Evolutionary conservation across 2,329 filamentous ascomycete species (phyloP), one percentile per base, ranked within the genome.

Genomic region (Nothophoma quercina): DNA sequence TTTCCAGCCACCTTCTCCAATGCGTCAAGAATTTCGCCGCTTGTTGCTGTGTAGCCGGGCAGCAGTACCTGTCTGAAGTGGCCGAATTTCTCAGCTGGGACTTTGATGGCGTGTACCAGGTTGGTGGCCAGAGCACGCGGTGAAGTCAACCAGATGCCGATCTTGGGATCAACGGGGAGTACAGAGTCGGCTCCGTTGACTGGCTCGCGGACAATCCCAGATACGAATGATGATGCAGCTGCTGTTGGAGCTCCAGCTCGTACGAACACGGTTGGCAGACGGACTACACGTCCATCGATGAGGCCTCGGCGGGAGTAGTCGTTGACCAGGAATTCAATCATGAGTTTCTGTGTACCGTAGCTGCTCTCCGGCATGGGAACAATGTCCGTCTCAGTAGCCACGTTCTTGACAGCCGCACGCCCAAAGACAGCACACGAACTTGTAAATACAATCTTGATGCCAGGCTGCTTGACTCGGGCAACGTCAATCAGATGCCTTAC

Each of bases 381-480:
- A 7, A 80, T 67, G 29, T 72, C 63, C n/a, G 60, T 68, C 51
- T 73, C 71, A 3, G 64, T 72, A 3, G 71, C 70, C 5, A 70
- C 56, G n/a, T 68, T 63, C 25, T 65, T 52, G 1, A 81, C 84
- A 10, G 86, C 75, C 1, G 83, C 83, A 33, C 80, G 80, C 0
- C 85, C 85, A 64, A 84, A 88, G 7, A 88, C 84, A 23, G 85
- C 85, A 56, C 86, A 84, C 30, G 83, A 86, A 34, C 81, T 85
- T 0, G 85, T 79, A 67, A 85, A 88, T 41, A 88, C 77, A 33
- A 87, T 81, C 39, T 84, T 79, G 4, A 83, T 78, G 0, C 83
- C 83, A 0, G 81, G 81, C 41, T 78, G 78, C 22, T 73, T 76
- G 15, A 70, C 63, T 19, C 81, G 75, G 15, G 87, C 77, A 7